These are phyloP conservation scores for Phytophthora fragariae DNA, from an alignment of 352 stramenopile species.

Conservation along the genomic window DNA sequence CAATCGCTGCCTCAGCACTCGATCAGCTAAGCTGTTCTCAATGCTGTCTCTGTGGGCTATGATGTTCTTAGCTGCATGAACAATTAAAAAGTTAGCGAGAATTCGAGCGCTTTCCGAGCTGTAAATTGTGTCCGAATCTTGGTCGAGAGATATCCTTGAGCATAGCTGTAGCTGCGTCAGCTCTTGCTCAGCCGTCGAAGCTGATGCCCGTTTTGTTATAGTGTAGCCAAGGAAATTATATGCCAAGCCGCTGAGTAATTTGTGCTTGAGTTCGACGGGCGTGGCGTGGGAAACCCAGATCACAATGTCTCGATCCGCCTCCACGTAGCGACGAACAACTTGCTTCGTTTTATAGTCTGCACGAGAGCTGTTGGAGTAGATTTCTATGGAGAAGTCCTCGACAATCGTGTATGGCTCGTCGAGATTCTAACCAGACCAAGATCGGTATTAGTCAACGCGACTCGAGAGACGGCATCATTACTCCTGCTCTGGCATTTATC, in stretches of 20 bases:
- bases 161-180: constrained; percentile 58
- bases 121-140: constrained; percentile 35
- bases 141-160: constrained; percentile 56
- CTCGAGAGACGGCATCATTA: neutral
- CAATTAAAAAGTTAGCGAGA: constrained; percentile 55
- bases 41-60: constrained; percentile 49
- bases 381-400: constrained; percentile 63
- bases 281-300: constrained; percentile 63
- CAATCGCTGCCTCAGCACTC: constrained; percentile 14
- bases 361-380: constrained; percentile 55
- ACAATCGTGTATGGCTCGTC: constrained; percentile 64
- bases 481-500: neutral
- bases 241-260: constrained; percentile 39
- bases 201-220: constrained; percentile 44
- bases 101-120: constrained; percentile 40
- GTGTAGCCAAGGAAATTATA: constrained; percentile 70
- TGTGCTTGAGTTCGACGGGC: constrained; percentile 56
- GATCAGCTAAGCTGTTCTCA: constrained; percentile 41
- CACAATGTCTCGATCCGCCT: constrained; percentile 63
- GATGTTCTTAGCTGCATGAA: constrained; percentile 48
- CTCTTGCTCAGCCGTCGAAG: constrained; percentile 31
- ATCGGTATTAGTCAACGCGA: neutral
- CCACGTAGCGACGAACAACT: constrained; percentile 62
- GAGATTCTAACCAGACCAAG: constrained; percentile 21
- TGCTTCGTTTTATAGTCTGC: constrained; percentile 63